These are phyloP conservation scores for Colletotrichum viniferum DNA, from an alignment of 2,329 filamentous ascomycete species.

Conservation along the genomic window DNA sequence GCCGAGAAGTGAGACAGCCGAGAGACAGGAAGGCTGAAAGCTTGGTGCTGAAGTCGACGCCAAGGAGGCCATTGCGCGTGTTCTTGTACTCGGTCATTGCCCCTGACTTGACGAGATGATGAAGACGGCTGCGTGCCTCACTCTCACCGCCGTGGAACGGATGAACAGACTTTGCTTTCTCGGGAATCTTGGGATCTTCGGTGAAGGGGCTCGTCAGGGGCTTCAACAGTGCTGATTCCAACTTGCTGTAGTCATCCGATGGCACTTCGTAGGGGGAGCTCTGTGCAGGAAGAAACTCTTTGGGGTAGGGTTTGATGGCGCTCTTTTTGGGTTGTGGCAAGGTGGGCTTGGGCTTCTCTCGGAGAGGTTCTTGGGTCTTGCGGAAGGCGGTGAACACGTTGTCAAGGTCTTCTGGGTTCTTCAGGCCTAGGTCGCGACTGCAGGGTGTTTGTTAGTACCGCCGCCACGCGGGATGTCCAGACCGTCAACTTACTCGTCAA, in stretches of 20 bases:
- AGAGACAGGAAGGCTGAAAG: slow-evolving; percentile 75
- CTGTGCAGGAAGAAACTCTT: slow-evolving; percentile 59
- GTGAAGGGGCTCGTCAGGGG: slow-evolving; percentile 60
- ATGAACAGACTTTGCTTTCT: slow-evolving; percentile 61
- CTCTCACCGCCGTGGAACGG: slow-evolving; percentile 73
- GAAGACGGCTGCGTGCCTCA: slow-evolving; percentile 60
- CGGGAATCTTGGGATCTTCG: slow-evolving; percentile 57
- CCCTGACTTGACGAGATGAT: slow-evolving; percentile 64
- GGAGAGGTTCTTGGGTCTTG: slow-evolving; percentile 74
- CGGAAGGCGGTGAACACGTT: slow-evolving; percentile 79
- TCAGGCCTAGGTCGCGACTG: slow-evolving; percentile 70
- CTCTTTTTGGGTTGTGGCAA: slow-evolving; percentile 56
- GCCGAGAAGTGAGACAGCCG: slow-evolving; percentile 74
- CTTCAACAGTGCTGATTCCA: slow-evolving; percentile 59
- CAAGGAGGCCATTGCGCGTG: slow-evolving; percentile 74
- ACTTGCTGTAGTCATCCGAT: slow-evolving; percentile 46
- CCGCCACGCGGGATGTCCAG: not conserved
- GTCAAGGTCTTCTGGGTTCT: slow-evolving; percentile 63
- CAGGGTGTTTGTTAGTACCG: slow-evolving; percentile 21
- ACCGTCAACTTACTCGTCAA: slow-evolving; percentile 71
- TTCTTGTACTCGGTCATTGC: slow-evolving; percentile 69
- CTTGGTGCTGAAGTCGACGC: slow-evolving; percentile 75
- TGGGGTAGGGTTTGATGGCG: slow-evolving; percentile 62
- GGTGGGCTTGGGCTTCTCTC: slow-evolving; percentile 63
- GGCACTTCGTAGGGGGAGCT: slow-evolving; percentile 68